A percentile compares a stretch with the other conserved stretches of the same genome.
Evolutionary conservation across 208 protist species (phyloP).

Genomic region (Herpetomonas muscarum): DNA sequence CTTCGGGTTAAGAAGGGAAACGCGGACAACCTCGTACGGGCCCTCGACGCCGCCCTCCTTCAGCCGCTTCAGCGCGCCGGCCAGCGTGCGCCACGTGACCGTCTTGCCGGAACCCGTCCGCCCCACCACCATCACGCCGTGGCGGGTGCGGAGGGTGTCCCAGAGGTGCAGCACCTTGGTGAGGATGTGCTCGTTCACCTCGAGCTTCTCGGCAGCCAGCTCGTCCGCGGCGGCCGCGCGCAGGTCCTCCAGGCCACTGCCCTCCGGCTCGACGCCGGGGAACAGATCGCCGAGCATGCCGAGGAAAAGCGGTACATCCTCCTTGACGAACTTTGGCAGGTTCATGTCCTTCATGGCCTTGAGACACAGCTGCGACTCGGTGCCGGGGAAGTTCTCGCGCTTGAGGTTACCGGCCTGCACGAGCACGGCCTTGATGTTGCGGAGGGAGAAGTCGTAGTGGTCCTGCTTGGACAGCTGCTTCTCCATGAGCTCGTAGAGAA

Average conservation of each 20-base stretch:
- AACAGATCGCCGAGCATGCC: conserved; percentile 96
- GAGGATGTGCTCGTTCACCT: conserved; percentile 82
- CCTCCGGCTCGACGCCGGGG: conserved; percentile 85
- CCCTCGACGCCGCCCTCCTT: conserved; percentile 80
- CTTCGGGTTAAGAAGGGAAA: conserved; percentile 97
- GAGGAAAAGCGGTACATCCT: conserved; percentile 96
- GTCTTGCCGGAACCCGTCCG: conserved; percentile 95
- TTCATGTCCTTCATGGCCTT: conserved; percentile 97
- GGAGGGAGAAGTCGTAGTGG: conserved; percentile 98
- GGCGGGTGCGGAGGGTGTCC: conserved; percentile 95
- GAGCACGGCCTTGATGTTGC: conserved; percentile 97
- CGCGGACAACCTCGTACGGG: conserved; percentile 82
- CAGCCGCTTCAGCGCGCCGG: conserved; percentile 71
- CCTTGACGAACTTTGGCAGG: conserved; percentile 96
- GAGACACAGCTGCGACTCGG: conserved; percentile 95
- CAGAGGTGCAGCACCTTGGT: conserved; percentile 95
- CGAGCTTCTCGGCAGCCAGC: conserved; percentile 65
- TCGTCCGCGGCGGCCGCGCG: conserved; percentile 73
- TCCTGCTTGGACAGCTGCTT: conserved; percentile 98
- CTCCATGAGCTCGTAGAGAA: conserved; percentile 95
- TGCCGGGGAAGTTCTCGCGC: conserved; percentile 84
- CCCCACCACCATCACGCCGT: conserved; percentile 98
- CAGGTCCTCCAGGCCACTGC: conserved; percentile 79
- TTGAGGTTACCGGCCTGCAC: conserved; percentile 94
- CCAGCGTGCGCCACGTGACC: conserved; percentile 91